Conservation (phyloP, 1,284 basidiomycete species). For the Cystobasidium slooffiae region DNA sequence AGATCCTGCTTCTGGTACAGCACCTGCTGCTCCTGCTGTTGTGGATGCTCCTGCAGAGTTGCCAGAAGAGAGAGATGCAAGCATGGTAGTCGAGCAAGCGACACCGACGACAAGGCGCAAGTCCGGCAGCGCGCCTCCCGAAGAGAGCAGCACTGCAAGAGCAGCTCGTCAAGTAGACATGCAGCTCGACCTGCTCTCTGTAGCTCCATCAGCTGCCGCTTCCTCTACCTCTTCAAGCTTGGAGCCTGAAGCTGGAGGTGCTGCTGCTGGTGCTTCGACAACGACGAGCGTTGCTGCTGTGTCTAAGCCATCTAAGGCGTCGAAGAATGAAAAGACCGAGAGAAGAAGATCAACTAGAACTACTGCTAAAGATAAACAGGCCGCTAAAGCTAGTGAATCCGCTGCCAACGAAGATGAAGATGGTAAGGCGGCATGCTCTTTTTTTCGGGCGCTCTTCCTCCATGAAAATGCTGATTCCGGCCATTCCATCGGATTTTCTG, state of each 20-base stretch:
- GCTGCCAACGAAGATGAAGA: constrained; percentile 22
- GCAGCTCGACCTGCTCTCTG: neutral
- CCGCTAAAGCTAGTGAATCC: constrained; percentile 4
- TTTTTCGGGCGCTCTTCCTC: too few species aligned
- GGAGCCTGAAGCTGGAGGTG: neutral
- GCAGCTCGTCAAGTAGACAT: constrained; percentile 2
- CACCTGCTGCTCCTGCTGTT: neutral
- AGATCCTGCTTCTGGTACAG: neutral
- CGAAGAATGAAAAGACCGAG: constrained; percentile 3
- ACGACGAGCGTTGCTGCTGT: neutral
- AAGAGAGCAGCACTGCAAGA: constrained; percentile 4
- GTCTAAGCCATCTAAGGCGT: neutral
- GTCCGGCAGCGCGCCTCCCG: constrained; percentile 20
- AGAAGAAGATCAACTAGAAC: constrained; percentile 9
- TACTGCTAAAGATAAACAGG: constrained; percentile 8
- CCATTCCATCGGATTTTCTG: neutral
- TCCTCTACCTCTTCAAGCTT: neutral
- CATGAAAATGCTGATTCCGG: constrained; percentile 4
- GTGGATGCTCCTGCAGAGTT: neutral
- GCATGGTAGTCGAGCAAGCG: neutral
- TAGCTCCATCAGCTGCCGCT: neutral
- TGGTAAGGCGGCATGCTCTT: neutral
- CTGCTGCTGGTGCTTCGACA: neutral
- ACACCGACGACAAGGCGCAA: neutral
- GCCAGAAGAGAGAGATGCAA: constrained; percentile 3